phyloP scores from a whole-genome alignment of 306 rosid species.

The Mimosa pudica region DNA sequence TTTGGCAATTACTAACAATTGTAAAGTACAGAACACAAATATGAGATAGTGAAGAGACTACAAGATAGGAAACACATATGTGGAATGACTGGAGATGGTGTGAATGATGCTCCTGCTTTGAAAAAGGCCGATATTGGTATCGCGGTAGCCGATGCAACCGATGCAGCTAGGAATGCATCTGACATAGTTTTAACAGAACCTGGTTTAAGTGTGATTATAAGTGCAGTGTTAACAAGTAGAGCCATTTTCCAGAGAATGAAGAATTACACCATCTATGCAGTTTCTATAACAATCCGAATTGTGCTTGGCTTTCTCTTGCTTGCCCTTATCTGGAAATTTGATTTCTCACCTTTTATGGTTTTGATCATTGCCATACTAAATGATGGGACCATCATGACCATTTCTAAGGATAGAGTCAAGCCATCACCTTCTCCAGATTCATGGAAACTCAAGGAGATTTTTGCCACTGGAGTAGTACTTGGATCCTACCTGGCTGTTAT shows the following conservation, averaged over 20 bases:
- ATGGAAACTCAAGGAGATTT: slow-evolving; percentile 89
- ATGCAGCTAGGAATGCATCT: slow-evolving; percentile 90
- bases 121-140: slow-evolving; percentile 90
- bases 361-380: slow-evolving; percentile 83
- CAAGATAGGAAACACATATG: slow-evolving; percentile 80
- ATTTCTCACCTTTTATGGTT: slow-evolving; percentile 97
- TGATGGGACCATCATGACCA: slow-evolving; percentile 96
- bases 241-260: slow-evolving; percentile 96
- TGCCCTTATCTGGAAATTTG: slow-evolving; percentile 89
- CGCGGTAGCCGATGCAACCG: slow-evolving; percentile 95
- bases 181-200: slow-evolving; percentile 93
- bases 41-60: slow-evolving; percentile 83
- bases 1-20: slow-evolving; percentile 9
- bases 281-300: slow-evolving; percentile 82
- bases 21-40: slow-evolving; percentile 71
- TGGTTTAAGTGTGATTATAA: slow-evolving; percentile 82
- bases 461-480: slow-evolving; percentile 72
- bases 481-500: slow-evolving; percentile 85
- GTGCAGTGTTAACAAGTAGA: slow-evolving; percentile 88
- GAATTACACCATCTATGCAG: slow-evolving; percentile 92
- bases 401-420: slow-evolving; percentile 88
- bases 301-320: slow-evolving; percentile 80
- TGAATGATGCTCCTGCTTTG: slow-evolving; percentile 91
- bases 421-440: slow-evolving; percentile 96
- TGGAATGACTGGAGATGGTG: slow-evolving; percentile 99